phyloP scores from a whole-genome alignment of 495 filamentous ascomycete species.

The Neurospora tetraspora region DNA sequence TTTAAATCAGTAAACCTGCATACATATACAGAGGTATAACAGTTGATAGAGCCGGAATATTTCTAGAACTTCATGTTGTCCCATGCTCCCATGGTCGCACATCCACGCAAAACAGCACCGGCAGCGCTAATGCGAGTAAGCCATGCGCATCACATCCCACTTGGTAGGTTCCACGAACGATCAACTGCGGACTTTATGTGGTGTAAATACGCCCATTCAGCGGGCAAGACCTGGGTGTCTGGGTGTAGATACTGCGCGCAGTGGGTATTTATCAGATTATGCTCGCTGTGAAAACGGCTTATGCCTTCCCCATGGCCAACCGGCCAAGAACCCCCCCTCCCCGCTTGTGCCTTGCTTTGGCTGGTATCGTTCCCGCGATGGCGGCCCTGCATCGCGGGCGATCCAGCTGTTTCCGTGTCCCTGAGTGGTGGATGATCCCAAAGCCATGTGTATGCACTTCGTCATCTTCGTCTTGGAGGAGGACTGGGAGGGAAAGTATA shows the following conservation, averaged over 20 bases:
- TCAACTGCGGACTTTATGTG: not conserved
- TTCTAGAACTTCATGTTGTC: not conserved
- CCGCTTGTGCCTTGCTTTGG: not conserved
- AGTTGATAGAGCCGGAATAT: not conserved
- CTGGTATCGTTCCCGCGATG: constrained; percentile 6
- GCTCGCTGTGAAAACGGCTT: not conserved
- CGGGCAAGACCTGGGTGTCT: not conserved
- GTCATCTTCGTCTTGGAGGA: not conserved
- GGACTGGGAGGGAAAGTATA: not conserved
- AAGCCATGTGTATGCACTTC: not conserved
- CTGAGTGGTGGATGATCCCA: not conserved
- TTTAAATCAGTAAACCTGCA: too few relatives aligned
- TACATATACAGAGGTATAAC: not conserved
- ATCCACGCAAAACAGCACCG: not conserved
- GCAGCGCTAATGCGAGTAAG: not conserved
- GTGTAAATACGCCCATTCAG: not conserved
- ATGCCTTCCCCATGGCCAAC: not conserved
- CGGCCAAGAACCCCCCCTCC: not conserved
- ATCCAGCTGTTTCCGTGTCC: not conserved
- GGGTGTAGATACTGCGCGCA: not conserved
- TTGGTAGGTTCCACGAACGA: not conserved
- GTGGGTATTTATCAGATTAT: not conserved
- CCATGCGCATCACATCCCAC: not conserved
- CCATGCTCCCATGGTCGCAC: not conserved
- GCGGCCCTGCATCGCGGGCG: constrained; percentile 11